Base-by-base conservation (phyloP, 1,139 yeast genomes). In the Zygosaccharomyces sapae region DNA sequence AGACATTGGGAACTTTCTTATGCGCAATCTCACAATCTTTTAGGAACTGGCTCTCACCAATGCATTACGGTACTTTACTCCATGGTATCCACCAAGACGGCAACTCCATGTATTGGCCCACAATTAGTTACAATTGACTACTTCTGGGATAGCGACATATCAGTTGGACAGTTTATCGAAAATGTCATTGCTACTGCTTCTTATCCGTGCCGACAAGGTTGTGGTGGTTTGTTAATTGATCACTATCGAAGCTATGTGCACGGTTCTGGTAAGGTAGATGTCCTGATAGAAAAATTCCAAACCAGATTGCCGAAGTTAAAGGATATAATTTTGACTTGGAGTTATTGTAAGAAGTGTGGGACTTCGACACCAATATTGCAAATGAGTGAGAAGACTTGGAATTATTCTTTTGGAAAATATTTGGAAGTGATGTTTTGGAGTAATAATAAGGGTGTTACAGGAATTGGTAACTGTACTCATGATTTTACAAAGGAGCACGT, bases 31-130 rank as follows among this genome's bases (percentile, higher is more conserved):
- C 77, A 79, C 2, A 74, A 71, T 51, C 69, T 80, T 67, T 67
- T 82, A 47, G 83, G 80, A 43, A 86, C 88, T 0, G 76, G 76
- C 13, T 73, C 75, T 46, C 96, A 90, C 60, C 95, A 88, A 58
- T 83, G 78, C 55, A 79, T 92, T 30, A 80, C 86, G 12, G 78
- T 89, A 12, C 70, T 92, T 33, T 88, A 84, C 61, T 85, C 96
- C 0, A 79, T 87, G 63, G 92, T 90, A 0, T 86, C 95, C 4
- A 79, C 82, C 10, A 86, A 82, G 55, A 86, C 88, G 40, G 86
- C 95, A 0, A 88, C 96, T 0, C 97, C 97, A 0, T 94, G 98
- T 61, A 73, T 82, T 43, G 97, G 97, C 0, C 98, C 99, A 0
- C 88, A 80, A 46, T 73, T 83, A 29, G 79, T 87, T 24, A 80